Evolutionary conservation across 1,284 basidiomycete genomes (phyloP), one percentile per base, ranked within the genome.

Genomic region (Ustilago lituana): DNA sequence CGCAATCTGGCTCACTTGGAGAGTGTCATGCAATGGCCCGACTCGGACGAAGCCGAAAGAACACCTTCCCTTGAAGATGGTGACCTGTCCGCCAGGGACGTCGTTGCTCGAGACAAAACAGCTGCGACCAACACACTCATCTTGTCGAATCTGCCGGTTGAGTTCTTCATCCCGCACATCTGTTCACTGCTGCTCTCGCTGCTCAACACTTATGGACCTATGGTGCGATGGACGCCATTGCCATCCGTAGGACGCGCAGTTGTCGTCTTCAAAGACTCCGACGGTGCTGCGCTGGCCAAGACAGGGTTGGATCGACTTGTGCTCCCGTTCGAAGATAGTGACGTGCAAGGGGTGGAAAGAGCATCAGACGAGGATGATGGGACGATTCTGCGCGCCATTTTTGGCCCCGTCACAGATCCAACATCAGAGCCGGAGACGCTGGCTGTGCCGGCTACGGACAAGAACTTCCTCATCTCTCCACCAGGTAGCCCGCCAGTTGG

Each of bases 401-500:
- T 62, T 32, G 68, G 68, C 1, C 55, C 68, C 2, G 20, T 31
- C 4, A 55, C 52, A 15, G 52, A 53, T 17, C 55, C 53, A 0
- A 35, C 44, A 20, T 22, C 64, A 6, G 63, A 72, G 31, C 58
- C 40, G 29, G 64, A 63, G 37, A 72, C 60, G 33, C 53, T 79
- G 43, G 54, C 55, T 19, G 76, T 78, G 14, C 95, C 95, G 0
- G 84, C 86, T 0, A 79, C 89, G 33, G 90, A 93, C 75, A 92
- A 92, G 84, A 98, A 98, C 84, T 98, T 98, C 84, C 87, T 98
- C 49, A 95, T 98, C 73, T 97, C 94, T 0, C 95, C 95, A 0
- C 96, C 96, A 1, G 96, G 95, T n/a, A 94, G 92, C 0, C 95
- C 96, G 0, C 95, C 95, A 0, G 89, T 96, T 2, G 95, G 95